phyloP scores from a whole-genome alignment of 768 basidiomycete species.

The Phallus indusiatus region DNA sequence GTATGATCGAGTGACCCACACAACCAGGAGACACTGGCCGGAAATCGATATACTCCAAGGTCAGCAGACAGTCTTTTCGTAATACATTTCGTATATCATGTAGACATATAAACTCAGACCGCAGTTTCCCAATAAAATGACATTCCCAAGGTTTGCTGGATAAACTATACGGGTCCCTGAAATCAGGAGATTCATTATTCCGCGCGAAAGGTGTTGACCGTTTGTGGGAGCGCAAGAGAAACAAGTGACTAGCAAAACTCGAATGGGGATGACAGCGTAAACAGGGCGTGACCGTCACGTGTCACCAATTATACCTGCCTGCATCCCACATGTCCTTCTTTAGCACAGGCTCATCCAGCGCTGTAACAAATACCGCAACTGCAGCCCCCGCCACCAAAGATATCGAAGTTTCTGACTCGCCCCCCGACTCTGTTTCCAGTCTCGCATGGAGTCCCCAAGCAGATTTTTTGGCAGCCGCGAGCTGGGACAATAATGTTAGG shows the following conservation, averaged over 20 bases:
- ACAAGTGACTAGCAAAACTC: too few relatives aligned
- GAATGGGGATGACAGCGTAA: too few relatives aligned
- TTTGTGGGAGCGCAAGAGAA: background rate
- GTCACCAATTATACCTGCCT: background rate
- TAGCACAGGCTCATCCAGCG: background rate
- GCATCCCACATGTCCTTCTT: slow-evolving; percentile 13
- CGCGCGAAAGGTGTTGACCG: background rate
- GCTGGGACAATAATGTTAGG: slow-evolving; percentile 36
- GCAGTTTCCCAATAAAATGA: background rate
- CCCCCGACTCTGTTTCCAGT: slow-evolving; percentile 33
- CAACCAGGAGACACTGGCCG: too few relatives aligned
- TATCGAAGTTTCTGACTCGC: slow-evolving; percentile 27
- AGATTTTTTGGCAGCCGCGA: slow-evolving; percentile 35
- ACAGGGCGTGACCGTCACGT: background rate
- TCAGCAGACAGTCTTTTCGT: background rate
- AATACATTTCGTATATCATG: background rate
- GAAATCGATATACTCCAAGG: background rate
- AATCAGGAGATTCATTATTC: background rate
- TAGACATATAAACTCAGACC: background rate
- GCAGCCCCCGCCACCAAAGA: slow-evolving; percentile 18
- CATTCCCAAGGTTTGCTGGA: too few relatives aligned
- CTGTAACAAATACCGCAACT: slow-evolving; percentile 4
- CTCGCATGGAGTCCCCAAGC: slow-evolving; percentile 34
- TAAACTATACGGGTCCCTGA: too few relatives aligned
- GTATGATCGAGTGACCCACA: too few relatives aligned